Percentiles rank a stretch among this genome's conserved stretches.
These are phyloP conservation scores for Talaromyces islandicus DNA, from an alignment of 2,329 filamentous ascomycete genomes.

Conservation along the genomic window DNA sequence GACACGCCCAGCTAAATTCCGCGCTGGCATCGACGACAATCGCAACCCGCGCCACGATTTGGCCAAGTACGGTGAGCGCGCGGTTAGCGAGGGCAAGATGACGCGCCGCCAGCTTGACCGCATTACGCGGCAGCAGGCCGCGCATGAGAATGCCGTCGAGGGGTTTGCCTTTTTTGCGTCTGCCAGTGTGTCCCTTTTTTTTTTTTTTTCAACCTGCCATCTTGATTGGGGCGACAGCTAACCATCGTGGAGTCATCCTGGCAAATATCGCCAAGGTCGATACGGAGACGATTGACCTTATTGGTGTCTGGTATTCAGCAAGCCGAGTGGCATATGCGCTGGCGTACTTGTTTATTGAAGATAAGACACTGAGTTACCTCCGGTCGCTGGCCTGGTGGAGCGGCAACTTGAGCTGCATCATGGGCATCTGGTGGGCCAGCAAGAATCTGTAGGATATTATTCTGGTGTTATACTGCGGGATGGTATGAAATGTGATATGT, in stretches of 20 bases:
- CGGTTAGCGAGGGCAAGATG: constrained; percentile 40
- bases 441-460: constrained; percentile 14
- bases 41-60: constrained; percentile 43
- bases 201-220: not conserved
- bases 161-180: constrained; percentile 33
- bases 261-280: constrained; percentile 31
- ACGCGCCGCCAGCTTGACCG: constrained; percentile 37
- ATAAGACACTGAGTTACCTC: constrained; percentile 22
- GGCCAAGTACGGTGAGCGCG: constrained; percentile 38
- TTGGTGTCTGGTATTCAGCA: constrained; percentile 31
- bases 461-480: not conserved
- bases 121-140: constrained; percentile 40
- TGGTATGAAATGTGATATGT: not conserved
- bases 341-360: constrained; percentile 29
- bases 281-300: constrained; percentile 28
- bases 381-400: constrained; percentile 35
- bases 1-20: constrained; percentile 38
- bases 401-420: constrained; percentile 33
- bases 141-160: constrained; percentile 44
- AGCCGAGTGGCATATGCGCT: constrained; percentile 28
- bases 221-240: not conserved
- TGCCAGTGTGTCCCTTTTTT: constrained; percentile 18
- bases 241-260: constrained; percentile 21
- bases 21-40: constrained; percentile 44
- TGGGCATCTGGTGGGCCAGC: constrained; percentile 29